phyloP scores from a whole-genome alignment of 352 stramenopile genomes.

The Plasmopara viticola region DNA sequence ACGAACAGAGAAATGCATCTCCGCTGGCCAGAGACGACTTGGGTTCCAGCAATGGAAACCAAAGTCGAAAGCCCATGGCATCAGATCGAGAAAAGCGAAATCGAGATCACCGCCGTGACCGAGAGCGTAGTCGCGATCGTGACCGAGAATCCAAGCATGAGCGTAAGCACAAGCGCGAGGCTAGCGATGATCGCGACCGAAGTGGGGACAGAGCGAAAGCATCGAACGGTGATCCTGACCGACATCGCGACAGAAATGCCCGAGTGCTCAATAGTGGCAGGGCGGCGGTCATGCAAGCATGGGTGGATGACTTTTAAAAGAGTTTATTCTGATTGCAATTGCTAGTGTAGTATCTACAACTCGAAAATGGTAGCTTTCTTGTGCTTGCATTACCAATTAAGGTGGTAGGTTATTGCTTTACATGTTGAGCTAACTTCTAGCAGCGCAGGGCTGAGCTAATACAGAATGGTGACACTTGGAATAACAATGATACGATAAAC shows the following conservation, averaged over 20 bases:
- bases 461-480: too few relatives aligned
- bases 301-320: slow-evolving; percentile 43
- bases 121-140: slow-evolving; percentile 11
- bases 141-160: slow-evolving; percentile 25
- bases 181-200: slow-evolving; percentile 22
- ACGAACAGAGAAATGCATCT: slow-evolving; percentile 21
- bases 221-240: slow-evolving; percentile 21
- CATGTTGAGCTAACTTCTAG: too few relatives aligned
- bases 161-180: slow-evolving; percentile 20
- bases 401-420: too few relatives aligned
- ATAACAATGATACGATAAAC: too few relatives aligned
- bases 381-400: too few relatives aligned
- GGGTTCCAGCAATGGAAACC: slow-evolving; percentile 10
- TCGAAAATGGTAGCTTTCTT: too few relatives aligned
- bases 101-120: slow-evolving; percentile 16
- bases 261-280: slow-evolving; percentile 24
- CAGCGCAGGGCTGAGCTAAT: too few relatives aligned
- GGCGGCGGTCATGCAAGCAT: slow-evolving; percentile 63
- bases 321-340: too few relatives aligned
- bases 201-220: slow-evolving; percentile 8
- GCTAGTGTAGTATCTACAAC: slow-evolving; percentile 4
- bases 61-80: slow-evolving; percentile 7
- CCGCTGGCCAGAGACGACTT: slow-evolving; percentile 14
- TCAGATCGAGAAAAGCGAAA: slow-evolving; percentile 13
- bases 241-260: slow-evolving; percentile 16